Base-by-base conservation (phyloP, 805 yeast species). In the Cyberlindnera lachancei region DNA sequence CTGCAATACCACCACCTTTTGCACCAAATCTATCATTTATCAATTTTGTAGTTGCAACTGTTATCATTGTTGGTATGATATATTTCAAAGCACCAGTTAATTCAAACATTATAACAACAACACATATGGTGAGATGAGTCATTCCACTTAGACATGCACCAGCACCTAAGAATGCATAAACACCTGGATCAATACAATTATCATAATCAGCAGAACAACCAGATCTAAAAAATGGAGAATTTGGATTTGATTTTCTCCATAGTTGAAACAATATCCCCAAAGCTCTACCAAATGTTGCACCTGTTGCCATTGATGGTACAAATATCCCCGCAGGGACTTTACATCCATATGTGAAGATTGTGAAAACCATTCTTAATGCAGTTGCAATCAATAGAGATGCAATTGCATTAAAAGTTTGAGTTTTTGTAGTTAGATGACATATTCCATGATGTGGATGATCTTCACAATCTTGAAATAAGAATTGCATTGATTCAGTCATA, bases 311-410 rank as follows among this genome's bases (percentile, higher is more conserved):
- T 2, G 95, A 83, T 3, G 98, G 98, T 33, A 92, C 94, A 58
- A 92, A 81, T 6, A 90, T 85, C 12, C 98, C 98, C n/a, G 96
- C 94, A 0, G 98, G 98, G 1, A 90, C 88, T 56, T 81, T 86
- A 40, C 87, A 78, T 3, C 96, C 96, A 54, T 94, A 92, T 0
- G 97, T 81, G 12, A 92, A 65, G 18, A 87, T 71, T 18, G 92
- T 84, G 30, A 92, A 65, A 0, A 68, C 41, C 61, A 79, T 73
- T 35, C 98, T 66, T 5, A 85, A 58, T 0, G 75, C 41, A 0
- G 95, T 81, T 0, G 96, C 96, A 31, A 73, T 62, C 0, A 70
- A 33, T 15, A 92, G 64, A 0, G 88, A 68, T 1, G 66, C 41
- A 4, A 83, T 46, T 4, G 74, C 56, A 8, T 45, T 42, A 12